Base-by-base conservation (phyloP, 352 stramenopile genomes). In the Pythium phragmiticola region DNA sequence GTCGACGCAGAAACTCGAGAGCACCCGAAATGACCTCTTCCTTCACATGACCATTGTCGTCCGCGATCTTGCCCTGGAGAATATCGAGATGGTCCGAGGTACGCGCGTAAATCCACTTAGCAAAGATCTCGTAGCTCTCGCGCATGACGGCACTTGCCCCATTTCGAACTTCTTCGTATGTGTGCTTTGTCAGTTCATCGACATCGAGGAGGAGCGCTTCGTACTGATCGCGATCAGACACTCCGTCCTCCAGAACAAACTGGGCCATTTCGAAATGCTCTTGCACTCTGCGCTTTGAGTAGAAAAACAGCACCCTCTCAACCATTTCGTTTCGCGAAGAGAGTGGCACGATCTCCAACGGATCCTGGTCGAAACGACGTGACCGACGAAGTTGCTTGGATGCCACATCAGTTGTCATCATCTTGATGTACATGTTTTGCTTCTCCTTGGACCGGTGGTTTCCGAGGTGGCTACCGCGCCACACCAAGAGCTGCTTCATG, bases 321-420 rank as follows among this genome's bases (percentile, higher is more conserved):
- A 84, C 74, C 72, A 88, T 73, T 26, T 91, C 80, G 23, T 91
- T 89, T 47, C 82, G 76, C 33, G 80, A 89, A 6, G 76, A 68
- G 3, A 88, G 65, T 19, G 66, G 58, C 1, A 73, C 71, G 34
- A 73, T 60, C 13, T 82, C 65, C 7, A 53, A 39, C 39, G 48
- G 53, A 14, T 52, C 21, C 33, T 62, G 26, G 19, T 68, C 57
- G 47, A 69, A 65, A 26, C 67, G 68, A 21, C 46, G 67, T 28
- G 46, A 58, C 59, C 75, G 76, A 3, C 69, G 69, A 34, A 88
- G 63, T 2, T 69, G 68, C 11, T 77, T 68, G 8, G 82, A 90
- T 26, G 78, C 74, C 19, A 83, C 60, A 59, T 93, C 80, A 21
- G 74, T 28, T 3, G 66, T 77, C 39, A 76, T 80, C 14, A 76